Base-by-base conservation (phyloP, 169 alveolate genomes). In the Theileria annulata region DNA sequence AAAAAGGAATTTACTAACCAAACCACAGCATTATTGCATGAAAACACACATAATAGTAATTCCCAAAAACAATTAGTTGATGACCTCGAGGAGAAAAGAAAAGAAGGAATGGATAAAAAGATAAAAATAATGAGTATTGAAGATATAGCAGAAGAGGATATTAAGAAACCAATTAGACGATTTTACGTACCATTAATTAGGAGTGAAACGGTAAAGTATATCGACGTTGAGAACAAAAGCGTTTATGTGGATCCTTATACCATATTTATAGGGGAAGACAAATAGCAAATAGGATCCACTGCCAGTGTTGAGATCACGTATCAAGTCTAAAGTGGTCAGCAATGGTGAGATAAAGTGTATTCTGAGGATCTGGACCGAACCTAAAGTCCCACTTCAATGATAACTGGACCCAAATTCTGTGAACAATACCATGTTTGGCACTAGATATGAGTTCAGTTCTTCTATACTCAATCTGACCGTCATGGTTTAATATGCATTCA, bases 251-350 rank as follows among this genome's bases (percentile, higher is more conserved):
- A 82, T 21, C 74, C 86, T 21, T 77, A 35, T 49, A 76, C 87
- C 13, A 54, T 82, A 25, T 82, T 82, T 51, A 64, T 82, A 27
- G 89, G 86, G 4, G 89, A 82, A 21, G 86, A 82, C 48, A 70
- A 71, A 19, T 64, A 27, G 6, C 27, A 59, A 3, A 3, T 37
- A 3, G 5, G 9, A 69, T 10, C 71, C 77, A 27, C 30, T 54
- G 10, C 9, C 23, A 21, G 69, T 5, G 69, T 10, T 12, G 28
- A 71, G 78, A 12, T 42, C 74, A 90, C 10, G 87, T 91, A 70
- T 86, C 90, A 91, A 92, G 87, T 28, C 71, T 87, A 67, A 76
- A 90, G 51, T 90, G 94, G 21, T 90, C 94, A 33, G 91, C 91
- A 37, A 90, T 85, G 54, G 90, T 90, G 48, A 90, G 70, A 66